Conservation (phyloP, 2,329 filamentous ascomycete species). For the Stromatinia cepivora region DNA sequence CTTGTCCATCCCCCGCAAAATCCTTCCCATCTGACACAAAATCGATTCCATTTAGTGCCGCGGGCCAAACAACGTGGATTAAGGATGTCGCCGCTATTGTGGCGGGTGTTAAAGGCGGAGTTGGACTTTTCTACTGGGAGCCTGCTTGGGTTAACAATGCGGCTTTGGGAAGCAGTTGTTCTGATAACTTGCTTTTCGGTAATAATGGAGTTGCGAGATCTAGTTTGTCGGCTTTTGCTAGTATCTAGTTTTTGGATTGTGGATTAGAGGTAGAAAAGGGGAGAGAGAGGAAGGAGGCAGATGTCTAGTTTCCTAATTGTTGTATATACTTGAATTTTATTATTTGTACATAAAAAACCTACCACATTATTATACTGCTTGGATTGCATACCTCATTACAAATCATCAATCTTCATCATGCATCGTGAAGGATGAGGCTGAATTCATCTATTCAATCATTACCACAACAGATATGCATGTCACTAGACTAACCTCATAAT, state of each 20-base stretch:
- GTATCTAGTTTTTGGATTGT: constrained; percentile 12
- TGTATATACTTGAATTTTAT: not conserved
- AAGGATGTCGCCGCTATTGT: constrained; percentile 59
- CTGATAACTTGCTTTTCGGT: constrained; percentile 62
- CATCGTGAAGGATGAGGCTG: not conserved
- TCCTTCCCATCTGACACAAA: constrained; percentile 61
- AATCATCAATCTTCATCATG: not conserved
- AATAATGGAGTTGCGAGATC: constrained; percentile 54
- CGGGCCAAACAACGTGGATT: constrained; percentile 63
- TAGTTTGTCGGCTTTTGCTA: constrained; percentile 56
- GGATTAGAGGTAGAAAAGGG: not conserved
- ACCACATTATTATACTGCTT: too few relatives aligned
- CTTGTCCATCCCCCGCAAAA: constrained; percentile 58
- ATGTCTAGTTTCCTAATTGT: not conserved
- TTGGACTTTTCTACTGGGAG: constrained; percentile 73
- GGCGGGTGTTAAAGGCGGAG: constrained; percentile 52
- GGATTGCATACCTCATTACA: not conserved
- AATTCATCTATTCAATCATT: not conserved
- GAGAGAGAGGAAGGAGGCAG: not conserved
- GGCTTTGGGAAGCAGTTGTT: constrained; percentile 63
- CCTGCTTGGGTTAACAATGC: constrained; percentile 69
- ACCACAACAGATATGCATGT: not conserved
- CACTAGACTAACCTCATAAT: not conserved
- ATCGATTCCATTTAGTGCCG: constrained; percentile 61
- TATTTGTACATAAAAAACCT: not conserved